phyloP scores from a whole-genome alignment of 257 asterid species.

The Solanum pinnatisectum region DNA sequence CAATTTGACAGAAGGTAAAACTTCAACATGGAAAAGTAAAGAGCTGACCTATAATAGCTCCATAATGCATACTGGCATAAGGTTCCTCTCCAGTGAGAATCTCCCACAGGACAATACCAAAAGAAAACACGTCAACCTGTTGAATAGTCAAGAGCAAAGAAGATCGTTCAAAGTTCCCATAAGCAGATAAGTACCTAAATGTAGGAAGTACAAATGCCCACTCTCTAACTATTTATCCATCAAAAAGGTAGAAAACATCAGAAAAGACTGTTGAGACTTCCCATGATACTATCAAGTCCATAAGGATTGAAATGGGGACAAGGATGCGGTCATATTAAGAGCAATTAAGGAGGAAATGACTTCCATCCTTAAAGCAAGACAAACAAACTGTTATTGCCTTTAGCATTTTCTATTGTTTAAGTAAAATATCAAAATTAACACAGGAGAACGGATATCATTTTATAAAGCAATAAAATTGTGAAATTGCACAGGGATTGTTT shows the following conservation, averaged over 20 bases:
- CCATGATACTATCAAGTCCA: background rate
- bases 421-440: background rate
- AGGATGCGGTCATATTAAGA: background rate
- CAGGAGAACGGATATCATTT: background rate
- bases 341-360: background rate
- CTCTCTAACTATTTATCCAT: background rate
- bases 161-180: background rate
- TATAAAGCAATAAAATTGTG: background rate
- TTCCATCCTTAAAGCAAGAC: background rate
- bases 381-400: background rate
- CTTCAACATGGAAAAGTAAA: background rate
- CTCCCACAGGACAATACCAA: slow-evolving; percentile 97
- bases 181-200: background rate
- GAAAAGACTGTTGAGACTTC: background rate
- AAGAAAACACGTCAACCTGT: slow-evolving; percentile 94
- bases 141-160: slow-evolving; percentile 1
- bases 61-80: slow-evolving; percentile 92
- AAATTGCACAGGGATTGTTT: background rate
- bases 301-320: background rate
- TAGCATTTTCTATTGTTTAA: background rate
- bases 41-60: slow-evolving; percentile 73
- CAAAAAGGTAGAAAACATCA: background rate
- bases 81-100: slow-evolving; percentile 97
- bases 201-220: background rate
- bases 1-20: background rate